Evolutionary conservation across 441 rosid genomes (phyloP).

Genomic region (Rhodomyrtus psidioides): DNA sequence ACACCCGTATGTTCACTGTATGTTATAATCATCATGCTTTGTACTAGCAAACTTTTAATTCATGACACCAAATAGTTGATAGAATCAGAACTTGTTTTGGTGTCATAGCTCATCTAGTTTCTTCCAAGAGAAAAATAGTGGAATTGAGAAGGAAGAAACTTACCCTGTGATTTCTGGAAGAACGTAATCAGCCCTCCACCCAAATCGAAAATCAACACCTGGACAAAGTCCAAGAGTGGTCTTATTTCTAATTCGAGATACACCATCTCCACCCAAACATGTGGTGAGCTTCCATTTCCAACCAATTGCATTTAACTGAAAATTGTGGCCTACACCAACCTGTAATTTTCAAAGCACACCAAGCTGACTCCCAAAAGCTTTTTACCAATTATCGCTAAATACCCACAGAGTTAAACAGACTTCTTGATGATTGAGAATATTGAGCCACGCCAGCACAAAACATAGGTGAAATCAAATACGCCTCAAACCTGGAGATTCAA

Average conservation of each 20-base stretch:
- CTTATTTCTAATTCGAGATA: slow-evolving; percentile 76
- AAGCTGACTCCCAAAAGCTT: neutral
- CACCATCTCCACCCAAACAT: slow-evolving; percentile 78
- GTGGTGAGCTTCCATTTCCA: slow-evolving; percentile 95
- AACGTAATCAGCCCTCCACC: slow-evolving; percentile 91
- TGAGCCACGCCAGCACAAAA: neutral
- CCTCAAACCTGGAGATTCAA: slow-evolving; percentile 72
- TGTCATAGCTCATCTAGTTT: neutral
- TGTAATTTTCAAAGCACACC: slow-evolving; percentile 9
- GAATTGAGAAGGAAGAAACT: slow-evolving; percentile 11
- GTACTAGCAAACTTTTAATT: neutral
- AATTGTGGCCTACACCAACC: slow-evolving; percentile 88
- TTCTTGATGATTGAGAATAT: neutral
- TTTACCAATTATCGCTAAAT: neutral
- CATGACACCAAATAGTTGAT: neutral
- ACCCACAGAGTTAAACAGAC: neutral
- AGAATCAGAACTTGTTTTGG: neutral
- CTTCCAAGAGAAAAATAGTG: neutral
- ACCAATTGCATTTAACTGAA: slow-evolving; percentile 65
- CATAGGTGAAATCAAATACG: neutral
- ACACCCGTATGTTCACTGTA: neutral
- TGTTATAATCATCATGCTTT: neutral
- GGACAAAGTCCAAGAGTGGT: slow-evolving; percentile 69
- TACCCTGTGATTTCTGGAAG: slow-evolving; percentile 85
- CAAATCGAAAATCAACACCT: slow-evolving; percentile 81